phyloP scores from a whole-genome alignment of 1,139 yeast species.

The Tardiomyces depauwii region DNA sequence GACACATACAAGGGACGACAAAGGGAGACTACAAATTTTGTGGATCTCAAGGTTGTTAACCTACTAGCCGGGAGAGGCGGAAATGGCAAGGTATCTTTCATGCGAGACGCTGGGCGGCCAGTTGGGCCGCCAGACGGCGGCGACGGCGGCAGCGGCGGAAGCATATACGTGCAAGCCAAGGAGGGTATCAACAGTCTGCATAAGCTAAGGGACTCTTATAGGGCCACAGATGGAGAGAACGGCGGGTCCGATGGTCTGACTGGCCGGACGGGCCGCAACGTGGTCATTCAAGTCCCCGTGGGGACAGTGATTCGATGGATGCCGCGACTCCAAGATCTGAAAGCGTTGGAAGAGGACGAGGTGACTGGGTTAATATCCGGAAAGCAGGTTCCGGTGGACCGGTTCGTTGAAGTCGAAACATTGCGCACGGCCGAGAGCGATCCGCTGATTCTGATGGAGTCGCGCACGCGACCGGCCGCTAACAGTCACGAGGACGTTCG shows the following conservation, averaged over 20 bases:
- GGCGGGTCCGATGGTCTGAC: slow-evolving; percentile 74
- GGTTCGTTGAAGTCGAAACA: not conserved
- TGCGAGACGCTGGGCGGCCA: slow-evolving; percentile 73
- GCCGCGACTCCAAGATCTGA: slow-evolving; percentile 48
- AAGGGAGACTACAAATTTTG: not conserved
- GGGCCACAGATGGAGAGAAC: slow-evolving; percentile 57
- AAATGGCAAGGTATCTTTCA: slow-evolving; percentile 74
- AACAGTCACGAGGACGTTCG: not conserved
- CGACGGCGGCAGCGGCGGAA: slow-evolving; percentile 93
- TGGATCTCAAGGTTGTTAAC: slow-evolving; percentile 32
- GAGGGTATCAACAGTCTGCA: slow-evolving; percentile 58
- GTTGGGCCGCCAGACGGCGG: slow-evolving; percentile 98
- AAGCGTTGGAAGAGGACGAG: slow-evolving; percentile 9
- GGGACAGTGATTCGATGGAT: slow-evolving; percentile 86
- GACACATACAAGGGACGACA: not conserved
- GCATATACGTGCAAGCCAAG: slow-evolving; percentile 71
- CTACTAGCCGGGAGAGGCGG: slow-evolving; percentile 84
- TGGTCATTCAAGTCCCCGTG: slow-evolving; percentile 75
- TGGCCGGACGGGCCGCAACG: slow-evolving; percentile 72
- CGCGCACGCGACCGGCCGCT: not conserved
- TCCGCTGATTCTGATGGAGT: not conserved
- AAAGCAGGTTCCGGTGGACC: slow-evolving; percentile 3
- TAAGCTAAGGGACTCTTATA: slow-evolving; percentile 52
- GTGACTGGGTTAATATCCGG: slow-evolving; percentile 4
- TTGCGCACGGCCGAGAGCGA: not conserved